Conservation (phyloP, 768 basidiomycete species). For the Lepiota venenata region DNA sequence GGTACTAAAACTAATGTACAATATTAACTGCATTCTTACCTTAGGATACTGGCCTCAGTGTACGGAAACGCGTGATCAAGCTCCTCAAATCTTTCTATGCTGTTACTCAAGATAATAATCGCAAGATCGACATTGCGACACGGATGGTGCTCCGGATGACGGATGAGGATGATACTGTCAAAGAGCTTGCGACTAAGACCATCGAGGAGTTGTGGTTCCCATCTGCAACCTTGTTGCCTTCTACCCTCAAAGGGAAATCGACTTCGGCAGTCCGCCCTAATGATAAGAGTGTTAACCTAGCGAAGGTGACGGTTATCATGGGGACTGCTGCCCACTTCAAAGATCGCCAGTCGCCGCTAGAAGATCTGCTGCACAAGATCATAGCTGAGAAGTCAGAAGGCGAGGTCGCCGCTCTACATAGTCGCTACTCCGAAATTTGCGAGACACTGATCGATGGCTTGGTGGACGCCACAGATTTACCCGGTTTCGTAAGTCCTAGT, state of each 20-base stretch:
- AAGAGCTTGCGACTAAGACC: conserved; percentile 87
- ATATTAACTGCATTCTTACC: conserved; percentile 1
- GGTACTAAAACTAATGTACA: not conserved
- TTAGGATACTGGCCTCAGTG: conserved; percentile 91
- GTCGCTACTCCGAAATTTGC: conserved; percentile 77
- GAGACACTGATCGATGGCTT: conserved; percentile 84
- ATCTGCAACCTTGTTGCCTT: conserved; percentile 23
- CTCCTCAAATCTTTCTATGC: conserved; percentile 80
- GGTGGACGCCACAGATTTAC: conserved; percentile 80
- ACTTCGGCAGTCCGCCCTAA: conserved; percentile 25
- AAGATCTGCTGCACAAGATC: conserved; percentile 82
- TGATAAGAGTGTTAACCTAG: conserved; percentile 53
- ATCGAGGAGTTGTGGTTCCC: conserved; percentile 92
- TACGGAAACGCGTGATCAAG: conserved; percentile 95
- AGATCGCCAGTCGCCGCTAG: conserved; percentile 80
- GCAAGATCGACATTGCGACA: conserved; percentile 76
- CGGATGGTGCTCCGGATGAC: conserved; percentile 79
- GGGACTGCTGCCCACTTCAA: conserved; percentile 78
- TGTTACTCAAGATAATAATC: conserved; percentile 53
- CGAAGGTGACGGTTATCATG: conserved; percentile 82
- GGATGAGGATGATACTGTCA: conserved; percentile 94
- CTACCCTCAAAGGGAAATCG: conserved; percentile 31
- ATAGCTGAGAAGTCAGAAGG: conserved; percentile 66
- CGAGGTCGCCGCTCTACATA: conserved; percentile 52
- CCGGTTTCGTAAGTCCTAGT: conserved; percentile 61